These are phyloP conservation scores for Eutrema japonicum DNA, from an alignment of 345 rosid genomes.

Conservation along the genomic window DNA sequence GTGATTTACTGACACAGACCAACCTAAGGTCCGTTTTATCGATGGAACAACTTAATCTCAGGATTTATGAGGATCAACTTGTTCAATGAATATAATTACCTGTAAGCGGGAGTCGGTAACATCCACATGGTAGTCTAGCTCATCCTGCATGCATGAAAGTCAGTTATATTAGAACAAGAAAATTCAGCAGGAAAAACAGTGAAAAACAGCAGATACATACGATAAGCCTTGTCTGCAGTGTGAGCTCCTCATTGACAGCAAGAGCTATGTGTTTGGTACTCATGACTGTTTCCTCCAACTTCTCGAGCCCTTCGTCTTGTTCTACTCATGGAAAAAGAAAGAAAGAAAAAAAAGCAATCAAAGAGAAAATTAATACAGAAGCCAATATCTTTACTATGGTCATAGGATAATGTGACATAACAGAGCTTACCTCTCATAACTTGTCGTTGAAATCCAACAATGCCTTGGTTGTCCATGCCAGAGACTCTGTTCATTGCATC, in stretches of 20 bases:
- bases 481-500: conserved; percentile 66
- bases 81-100: conserved; percentile 52
- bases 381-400: neutral
- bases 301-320: conserved; percentile 98
- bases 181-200: neutral
- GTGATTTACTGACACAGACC: neutral
- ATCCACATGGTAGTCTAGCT: conserved; percentile 88
- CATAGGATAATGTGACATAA: conserved; percentile 16
- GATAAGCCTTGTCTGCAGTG: conserved; percentile 85
- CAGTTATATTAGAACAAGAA: neutral
- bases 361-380: neutral
- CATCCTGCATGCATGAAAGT: conserved; percentile 63
- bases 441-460: conserved; percentile 88
- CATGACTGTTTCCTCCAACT: conserved; percentile 84
- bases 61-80: neutral
- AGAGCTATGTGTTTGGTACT: conserved; percentile 92
- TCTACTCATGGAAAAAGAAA: conserved; percentile 50
- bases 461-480: conserved; percentile 81
- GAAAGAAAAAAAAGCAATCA: neutral
- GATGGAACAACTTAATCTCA: neutral
- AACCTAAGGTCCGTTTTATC: neutral
- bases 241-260: conserved; percentile 93
- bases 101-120: conserved; percentile 81
- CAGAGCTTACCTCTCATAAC: conserved; percentile 77
- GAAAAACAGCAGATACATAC: conserved; percentile 49